These are phyloP conservation scores for Monilinia fructigena DNA, from an alignment of 2,329 filamentous ascomycete species.

Conservation along the genomic window DNA sequence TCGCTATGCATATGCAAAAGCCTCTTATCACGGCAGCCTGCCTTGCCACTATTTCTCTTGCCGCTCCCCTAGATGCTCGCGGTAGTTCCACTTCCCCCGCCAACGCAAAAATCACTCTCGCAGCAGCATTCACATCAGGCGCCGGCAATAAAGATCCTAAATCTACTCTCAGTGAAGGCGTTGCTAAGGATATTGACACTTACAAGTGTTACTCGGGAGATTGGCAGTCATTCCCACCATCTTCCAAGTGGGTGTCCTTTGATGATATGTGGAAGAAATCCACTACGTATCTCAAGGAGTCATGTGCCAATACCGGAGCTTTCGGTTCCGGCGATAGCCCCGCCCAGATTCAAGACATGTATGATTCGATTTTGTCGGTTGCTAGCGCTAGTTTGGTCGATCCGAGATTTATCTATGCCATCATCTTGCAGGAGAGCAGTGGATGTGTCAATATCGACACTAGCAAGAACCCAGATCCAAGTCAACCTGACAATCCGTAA, in stretches of 20 bases:
- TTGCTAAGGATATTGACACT: constrained; percentile 30
- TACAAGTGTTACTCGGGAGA: constrained; percentile 39
- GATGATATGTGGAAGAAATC: constrained; percentile 36
- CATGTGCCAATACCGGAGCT: constrained; percentile 31
- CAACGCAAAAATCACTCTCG: constrained; percentile 26
- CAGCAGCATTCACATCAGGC: constrained; percentile 25
- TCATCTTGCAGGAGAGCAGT: constrained; percentile 39
- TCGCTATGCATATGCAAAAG: constrained; percentile 19
- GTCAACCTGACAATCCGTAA: constrained; percentile 24
- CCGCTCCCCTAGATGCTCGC: constrained; percentile 9
- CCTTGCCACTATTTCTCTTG: neutral
- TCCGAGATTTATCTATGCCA: constrained; percentile 39
- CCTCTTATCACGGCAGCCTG: neutral
- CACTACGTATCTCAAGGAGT: constrained; percentile 24
- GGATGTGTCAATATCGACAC: constrained; percentile 38
- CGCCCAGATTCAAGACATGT: constrained; percentile 31
- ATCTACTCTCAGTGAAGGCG: constrained; percentile 25
- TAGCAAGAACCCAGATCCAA: constrained; percentile 28
- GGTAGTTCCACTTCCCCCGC: neutral
- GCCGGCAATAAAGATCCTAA: constrained; percentile 29
- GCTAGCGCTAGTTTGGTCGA: constrained; percentile 34
- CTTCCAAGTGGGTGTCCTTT: constrained; percentile 35
- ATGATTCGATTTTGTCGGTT: constrained; percentile 33
- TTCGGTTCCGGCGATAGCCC: constrained; percentile 27
- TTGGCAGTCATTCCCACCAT: constrained; percentile 33